These are phyloP conservation scores for Yarrowia sp. DNA, from an alignment of 805 yeast genomes.

Conservation along the genomic window DNA sequence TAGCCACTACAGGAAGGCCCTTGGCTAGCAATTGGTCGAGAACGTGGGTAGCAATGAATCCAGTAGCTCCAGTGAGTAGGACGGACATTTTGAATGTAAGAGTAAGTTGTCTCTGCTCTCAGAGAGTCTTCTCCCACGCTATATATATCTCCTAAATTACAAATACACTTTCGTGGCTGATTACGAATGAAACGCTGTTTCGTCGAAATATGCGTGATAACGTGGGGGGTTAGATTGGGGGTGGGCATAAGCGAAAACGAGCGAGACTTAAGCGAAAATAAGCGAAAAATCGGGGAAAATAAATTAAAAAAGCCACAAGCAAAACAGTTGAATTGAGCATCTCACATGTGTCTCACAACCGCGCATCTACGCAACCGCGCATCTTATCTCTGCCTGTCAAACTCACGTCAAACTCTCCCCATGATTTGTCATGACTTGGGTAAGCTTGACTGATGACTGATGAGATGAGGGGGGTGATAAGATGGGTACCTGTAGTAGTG, in stretches of 20 bases:
- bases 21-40: slow-evolving; percentile 51
- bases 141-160: not conserved
- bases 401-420: slow-evolving; percentile 14
- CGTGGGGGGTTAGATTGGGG: not conserved
- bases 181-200: not conserved
- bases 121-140: not conserved
- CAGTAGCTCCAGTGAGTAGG: slow-evolving; percentile 57
- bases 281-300: not conserved
- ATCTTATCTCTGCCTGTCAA: not conserved
- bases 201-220: not conserved
- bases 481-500: too few relatives aligned
- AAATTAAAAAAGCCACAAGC: not conserved
- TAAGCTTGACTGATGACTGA: slow-evolving; percentile 24
- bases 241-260: not conserved
- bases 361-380: not conserved
- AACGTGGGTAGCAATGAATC: slow-evolving; percentile 57
- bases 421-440: slow-evolving; percentile 5
- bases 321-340: not conserved
- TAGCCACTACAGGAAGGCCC: slow-evolving; percentile 57
- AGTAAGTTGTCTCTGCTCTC: too few relatives aligned
- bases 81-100: slow-evolving; percentile 42
- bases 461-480: too few relatives aligned
- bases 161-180: slow-evolving; percentile 28
- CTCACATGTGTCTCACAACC: not conserved
- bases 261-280: not conserved